Evolutionary conservation across 129 eudicot genomes (phyloP).

Genomic region (Silybum marianum): DNA sequence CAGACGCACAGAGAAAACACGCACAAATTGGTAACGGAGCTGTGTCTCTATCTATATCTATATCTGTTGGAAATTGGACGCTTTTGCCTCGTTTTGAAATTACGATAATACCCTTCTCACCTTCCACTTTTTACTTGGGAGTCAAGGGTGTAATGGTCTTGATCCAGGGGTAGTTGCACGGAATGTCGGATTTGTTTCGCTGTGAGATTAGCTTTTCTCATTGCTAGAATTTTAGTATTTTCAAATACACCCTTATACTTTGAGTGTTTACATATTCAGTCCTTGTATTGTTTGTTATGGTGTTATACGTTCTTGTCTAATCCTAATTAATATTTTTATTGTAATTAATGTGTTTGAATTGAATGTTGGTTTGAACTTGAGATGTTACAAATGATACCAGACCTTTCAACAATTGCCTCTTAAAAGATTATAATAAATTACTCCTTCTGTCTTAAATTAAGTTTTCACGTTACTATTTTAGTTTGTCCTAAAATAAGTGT

Average conservation of each 20-base stretch:
- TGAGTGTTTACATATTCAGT: not conserved
- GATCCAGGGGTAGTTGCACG: conserved; percentile 14
- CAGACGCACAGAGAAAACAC: conserved; percentile 38
- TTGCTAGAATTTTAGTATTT: conserved; percentile 5
- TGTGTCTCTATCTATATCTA: conserved; percentile 29
- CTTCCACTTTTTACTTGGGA: conserved; percentile 7
- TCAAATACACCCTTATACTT: not conserved
- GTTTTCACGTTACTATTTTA: too few species aligned
- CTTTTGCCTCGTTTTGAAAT: not conserved
- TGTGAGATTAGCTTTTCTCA: conserved; percentile 27
- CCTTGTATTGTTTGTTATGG: conserved; percentile 13
- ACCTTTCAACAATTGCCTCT: too few species aligned
- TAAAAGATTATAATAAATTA: too few species aligned
- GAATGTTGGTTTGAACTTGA: too few species aligned
- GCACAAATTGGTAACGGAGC: conserved; percentile 33
- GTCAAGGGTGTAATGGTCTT: not conserved
- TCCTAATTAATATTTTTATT: too few species aligned
- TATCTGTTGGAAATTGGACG: conserved; percentile 16
- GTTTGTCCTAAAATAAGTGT: too few species aligned
- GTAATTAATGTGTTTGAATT: too few species aligned
- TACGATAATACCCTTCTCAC: conserved; percentile 12
- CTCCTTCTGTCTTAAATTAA: too few species aligned
- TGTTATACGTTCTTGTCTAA: too few species aligned
- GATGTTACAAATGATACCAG: too few species aligned
- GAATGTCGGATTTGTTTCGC: conserved; percentile 24